phyloP scores from a whole-genome alignment of 176 grass and related monocot species.

The Juncus effusus region DNA sequence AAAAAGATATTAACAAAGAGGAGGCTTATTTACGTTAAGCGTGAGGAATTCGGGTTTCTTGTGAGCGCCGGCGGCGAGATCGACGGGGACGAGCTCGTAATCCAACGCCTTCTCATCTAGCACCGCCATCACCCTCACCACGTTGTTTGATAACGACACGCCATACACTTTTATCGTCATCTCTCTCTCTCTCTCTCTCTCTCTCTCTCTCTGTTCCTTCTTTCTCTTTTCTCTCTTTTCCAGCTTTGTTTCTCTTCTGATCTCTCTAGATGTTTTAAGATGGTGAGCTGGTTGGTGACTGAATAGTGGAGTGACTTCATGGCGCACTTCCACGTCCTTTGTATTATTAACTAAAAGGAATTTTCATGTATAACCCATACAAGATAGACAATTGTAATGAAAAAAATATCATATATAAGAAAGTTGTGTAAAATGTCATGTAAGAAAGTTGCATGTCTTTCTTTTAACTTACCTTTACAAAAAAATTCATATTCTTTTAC shows the following conservation, averaged over 20 bases:
- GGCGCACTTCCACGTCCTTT: too few relatives aligned
- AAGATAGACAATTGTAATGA: too few relatives aligned
- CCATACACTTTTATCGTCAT: constrained; percentile 61
- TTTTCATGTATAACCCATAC: too few relatives aligned
- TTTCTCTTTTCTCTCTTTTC: background rate
- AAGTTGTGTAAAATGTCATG: too few relatives aligned
- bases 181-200: constrained; percentile 22
- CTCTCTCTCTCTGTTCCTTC: background rate
- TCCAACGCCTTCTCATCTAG: constrained; percentile 78
- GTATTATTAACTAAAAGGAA: too few relatives aligned
- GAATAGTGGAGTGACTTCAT: too few relatives aligned
- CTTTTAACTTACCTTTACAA: too few relatives aligned
- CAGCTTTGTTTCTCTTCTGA: background rate
- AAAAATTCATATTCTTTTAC: too few relatives aligned
- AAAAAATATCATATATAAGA: too few relatives aligned
- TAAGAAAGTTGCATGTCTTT: too few relatives aligned
- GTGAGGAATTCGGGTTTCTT: constrained; percentile 77
- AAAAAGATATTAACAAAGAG: background rate
- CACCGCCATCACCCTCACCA: constrained; percentile 37
- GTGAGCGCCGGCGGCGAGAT: constrained; percentile 64
- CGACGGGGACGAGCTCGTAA: constrained; percentile 63
- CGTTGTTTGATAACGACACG: constrained; percentile 50
- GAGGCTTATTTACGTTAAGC: constrained; percentile 38
- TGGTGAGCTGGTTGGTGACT: too few relatives aligned
- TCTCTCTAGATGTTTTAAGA: too few relatives aligned